Percentiles rank a stretch among this genome's conserved stretches.
These are phyloP conservation scores for Akanthomyces muscarius DNA, from an alignment of 2,329 filamentous ascomycete genomes.

Conservation along the genomic window DNA sequence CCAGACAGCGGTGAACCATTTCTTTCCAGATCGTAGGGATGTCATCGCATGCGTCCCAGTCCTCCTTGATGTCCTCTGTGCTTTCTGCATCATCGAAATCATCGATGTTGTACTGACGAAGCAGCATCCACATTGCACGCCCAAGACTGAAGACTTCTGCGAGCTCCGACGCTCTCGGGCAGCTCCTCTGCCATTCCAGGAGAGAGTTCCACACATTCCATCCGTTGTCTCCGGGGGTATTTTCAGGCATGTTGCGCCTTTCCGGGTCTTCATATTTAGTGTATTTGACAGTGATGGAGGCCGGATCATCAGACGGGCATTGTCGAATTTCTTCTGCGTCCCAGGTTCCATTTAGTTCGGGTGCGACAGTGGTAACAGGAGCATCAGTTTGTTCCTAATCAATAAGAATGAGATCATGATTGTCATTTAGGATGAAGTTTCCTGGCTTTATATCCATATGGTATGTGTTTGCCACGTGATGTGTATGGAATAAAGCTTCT, in stretches of 20 bases:
- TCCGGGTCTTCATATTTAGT: slow-evolving; percentile 17
- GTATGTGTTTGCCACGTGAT: slow-evolving; percentile 23
- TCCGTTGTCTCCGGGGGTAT: background rate
- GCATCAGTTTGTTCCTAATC: slow-evolving; percentile 28
- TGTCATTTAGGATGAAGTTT: slow-evolving; percentile 26
- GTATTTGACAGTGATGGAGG: slow-evolving; percentile 17
- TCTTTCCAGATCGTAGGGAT: slow-evolving; percentile 18
- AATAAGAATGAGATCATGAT: slow-evolving; percentile 21
- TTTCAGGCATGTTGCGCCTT: slow-evolving; percentile 20
- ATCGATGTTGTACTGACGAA: slow-evolving; percentile 15
- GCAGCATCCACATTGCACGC: slow-evolving; percentile 23
- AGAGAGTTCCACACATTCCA: slow-evolving; percentile 22
- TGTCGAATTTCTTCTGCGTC: background rate
- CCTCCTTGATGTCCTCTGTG: background rate
- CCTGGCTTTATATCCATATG: slow-evolving; percentile 31
- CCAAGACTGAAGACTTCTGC: slow-evolving; percentile 23
- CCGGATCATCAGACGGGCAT: background rate
- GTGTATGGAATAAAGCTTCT: slow-evolving; percentile 22
- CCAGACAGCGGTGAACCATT: slow-evolving; percentile 14
- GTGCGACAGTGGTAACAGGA: slow-evolving; percentile 20
- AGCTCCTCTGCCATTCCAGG: slow-evolving; percentile 19
- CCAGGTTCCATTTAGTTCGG: slow-evolving; percentile 8
- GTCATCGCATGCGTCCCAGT: slow-evolving; percentile 14
- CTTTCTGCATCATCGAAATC: slow-evolving; percentile 4
- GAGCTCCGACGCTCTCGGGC: slow-evolving; percentile 21